A percentile compares a stretch with the other conserved stretches of the same genome.
These are phyloP conservation scores for Alternaria metachromatica DNA, from an alignment of 2,329 filamentous ascomycete species.

Conservation along the genomic window DNA sequence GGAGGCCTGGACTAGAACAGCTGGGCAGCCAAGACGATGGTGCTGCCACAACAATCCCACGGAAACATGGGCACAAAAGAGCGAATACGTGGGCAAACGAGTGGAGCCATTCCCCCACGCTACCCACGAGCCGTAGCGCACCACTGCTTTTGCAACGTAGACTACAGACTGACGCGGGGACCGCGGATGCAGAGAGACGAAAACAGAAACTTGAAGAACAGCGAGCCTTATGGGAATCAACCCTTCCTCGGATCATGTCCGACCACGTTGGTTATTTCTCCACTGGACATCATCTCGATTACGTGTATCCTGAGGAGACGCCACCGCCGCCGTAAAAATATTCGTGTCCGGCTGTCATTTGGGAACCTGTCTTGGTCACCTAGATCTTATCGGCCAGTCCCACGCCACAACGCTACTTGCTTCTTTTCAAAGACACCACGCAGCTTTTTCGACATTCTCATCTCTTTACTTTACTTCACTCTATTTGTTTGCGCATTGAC, in stretches of 20 bases:
- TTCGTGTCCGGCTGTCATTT: neutral
- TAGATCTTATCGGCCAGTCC: neutral
- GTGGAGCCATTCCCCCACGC: conserved; percentile 6
- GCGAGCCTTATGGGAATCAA: conserved; percentile 27
- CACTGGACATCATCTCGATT: conserved; percentile 6
- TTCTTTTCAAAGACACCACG: neutral
- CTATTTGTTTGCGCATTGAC: neutral
- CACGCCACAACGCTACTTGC: neutral
- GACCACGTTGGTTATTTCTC: conserved; percentile 15
- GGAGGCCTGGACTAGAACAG: conserved; percentile 21
- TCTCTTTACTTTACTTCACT: neutral
- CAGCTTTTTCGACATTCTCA: neutral
- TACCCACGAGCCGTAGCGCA: conserved; percentile 4
- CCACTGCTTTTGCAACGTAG: conserved; percentile 11
- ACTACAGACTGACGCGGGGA: conserved; percentile 6
- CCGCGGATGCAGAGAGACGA: conserved; percentile 1
- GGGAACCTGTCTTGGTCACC: neutral
- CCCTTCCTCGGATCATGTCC: conserved; percentile 18
- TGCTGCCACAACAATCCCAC: neutral
- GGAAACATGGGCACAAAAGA: conserved; percentile 8
- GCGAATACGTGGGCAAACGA: conserved; percentile 14
- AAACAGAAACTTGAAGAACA: conserved; percentile 17
- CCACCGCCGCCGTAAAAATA: neutral
- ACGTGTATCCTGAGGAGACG: conserved; percentile 1
- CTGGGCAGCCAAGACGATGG: conserved; percentile 18